Conservation (phyloP, 306 rosid species). For the Glycine latifolia region DNA sequence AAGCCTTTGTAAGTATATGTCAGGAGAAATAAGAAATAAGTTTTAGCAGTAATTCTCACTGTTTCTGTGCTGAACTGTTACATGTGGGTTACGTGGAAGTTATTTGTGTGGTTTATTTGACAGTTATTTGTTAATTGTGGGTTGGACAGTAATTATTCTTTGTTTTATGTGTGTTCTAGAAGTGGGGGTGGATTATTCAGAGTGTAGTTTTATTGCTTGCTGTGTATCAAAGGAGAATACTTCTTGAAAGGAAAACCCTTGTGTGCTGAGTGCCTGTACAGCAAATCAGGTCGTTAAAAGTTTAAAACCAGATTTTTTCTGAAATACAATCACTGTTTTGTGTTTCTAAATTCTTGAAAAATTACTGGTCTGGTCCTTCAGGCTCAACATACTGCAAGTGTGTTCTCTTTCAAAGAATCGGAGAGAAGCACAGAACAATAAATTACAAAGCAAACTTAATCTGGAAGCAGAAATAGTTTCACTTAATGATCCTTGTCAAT, state of each 20-base stretch:
- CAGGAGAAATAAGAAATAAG: neutral
- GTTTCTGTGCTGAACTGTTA: neutral
- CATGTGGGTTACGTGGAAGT: neutral
- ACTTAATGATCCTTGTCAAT: neutral
- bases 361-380: conserved; percentile 21
- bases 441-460: conserved; percentile 29
- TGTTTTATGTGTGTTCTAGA: neutral
- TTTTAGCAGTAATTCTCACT: neutral
- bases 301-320: neutral
- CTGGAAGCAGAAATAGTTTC: conserved; percentile 9
- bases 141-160: neutral
- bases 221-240: neutral
- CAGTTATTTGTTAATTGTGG: neutral
- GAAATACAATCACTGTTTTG: neutral
- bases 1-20: neutral
- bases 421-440: conserved; percentile 17
- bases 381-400: neutral
- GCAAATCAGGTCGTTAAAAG: neutral
- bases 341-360: conserved; percentile 1
- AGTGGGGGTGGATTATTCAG: neutral
- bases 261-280: neutral
- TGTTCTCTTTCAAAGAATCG: neutral
- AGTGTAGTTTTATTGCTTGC: neutral
- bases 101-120: neutral
- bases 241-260: neutral